Evolutionary conservation across 1,139 yeast genomes (phyloP).

Genomic region (Sugiyamaella grinbergsii): DNA sequence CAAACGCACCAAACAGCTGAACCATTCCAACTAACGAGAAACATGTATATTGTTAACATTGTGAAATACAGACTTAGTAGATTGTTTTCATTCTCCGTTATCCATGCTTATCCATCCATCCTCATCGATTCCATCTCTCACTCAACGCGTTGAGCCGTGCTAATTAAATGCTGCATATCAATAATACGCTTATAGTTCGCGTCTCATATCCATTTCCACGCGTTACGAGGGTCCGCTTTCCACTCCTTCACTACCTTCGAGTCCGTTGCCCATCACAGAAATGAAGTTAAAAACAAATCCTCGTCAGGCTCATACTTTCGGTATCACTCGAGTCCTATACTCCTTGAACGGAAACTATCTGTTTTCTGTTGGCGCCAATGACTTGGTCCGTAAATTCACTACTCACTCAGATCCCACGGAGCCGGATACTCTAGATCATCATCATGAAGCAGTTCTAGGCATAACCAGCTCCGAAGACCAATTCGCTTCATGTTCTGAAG

Average conservation of each 20-base stretch:
- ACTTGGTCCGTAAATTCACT: constrained; percentile 42
- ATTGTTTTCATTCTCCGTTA: too few species aligned
- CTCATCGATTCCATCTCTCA: too few species aligned
- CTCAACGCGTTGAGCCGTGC: too few species aligned
- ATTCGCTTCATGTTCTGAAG: constrained; percentile 44
- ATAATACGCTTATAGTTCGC: too few species aligned
- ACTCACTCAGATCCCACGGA: constrained; percentile 37
- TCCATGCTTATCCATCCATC: too few species aligned
- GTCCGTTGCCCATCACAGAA: not conserved
- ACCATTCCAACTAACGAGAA: too few species aligned
- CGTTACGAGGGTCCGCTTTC: not conserved
- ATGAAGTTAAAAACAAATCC: constrained; percentile 28
- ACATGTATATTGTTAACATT: too few species aligned
- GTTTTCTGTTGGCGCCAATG: constrained; percentile 44
- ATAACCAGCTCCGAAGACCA: constrained; percentile 30
- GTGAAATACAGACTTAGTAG: too few species aligned
- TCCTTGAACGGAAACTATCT: constrained; percentile 41
- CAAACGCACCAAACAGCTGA: too few species aligned
- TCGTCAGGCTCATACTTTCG: constrained; percentile 42
- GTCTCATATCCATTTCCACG: too few species aligned
- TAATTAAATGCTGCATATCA: too few species aligned
- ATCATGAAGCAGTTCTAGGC: constrained; percentile 35
- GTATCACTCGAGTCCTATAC: constrained; percentile 42
- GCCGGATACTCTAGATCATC: constrained; percentile 39
- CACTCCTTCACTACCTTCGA: not conserved